Base-by-base conservation (phyloP, 352 stramenopile genomes). In the Globisporangium paroecandrum region DNA sequence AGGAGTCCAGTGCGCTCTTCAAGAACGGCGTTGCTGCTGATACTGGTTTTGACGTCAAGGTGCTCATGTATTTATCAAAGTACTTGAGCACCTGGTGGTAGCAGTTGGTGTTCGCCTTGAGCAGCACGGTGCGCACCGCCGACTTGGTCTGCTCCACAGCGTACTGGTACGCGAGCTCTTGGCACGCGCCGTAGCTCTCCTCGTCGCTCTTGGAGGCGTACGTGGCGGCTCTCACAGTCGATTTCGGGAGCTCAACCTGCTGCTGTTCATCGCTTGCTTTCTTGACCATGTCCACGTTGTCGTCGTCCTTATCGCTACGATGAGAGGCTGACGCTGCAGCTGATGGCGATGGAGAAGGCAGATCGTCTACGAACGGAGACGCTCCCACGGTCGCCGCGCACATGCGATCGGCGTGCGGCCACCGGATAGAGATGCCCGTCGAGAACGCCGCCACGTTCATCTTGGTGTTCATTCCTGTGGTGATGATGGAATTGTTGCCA, bases 141-240 rank as follows among this genome's bases (percentile, higher is more conserved):
- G 69, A 69, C 20, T 78, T 76, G 10, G 77, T 78, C 53, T 83
- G 78, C 51, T 91, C 83, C 65, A 78, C 82, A 0, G 78, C 80
- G 57, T 85, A 88, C 38, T 87, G 81, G 53, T 87, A 90, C 34
- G 84, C 84, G 20, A 91, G 71, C 64, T 93, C 85, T 63, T 91
- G 85, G 57, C 70, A 82, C 15, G 68, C 73, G 2, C 34, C 66
- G 68, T 87, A 86, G n/a, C 58, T 68, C 64, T 85, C 73, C 0
- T 76, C 75, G 1, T 87, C 77, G n/a, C 18, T 62, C 56, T 62
- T 62, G 9, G 56, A 62, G 10, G 43, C 12, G 9, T 24, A 18
- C 1, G 10, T n/a, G 18, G 32, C 15, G 10, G 56, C n/a, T 32
- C 47, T 62, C 5, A 18, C 41, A 20, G 56, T 24, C 5, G 56